Base-by-base conservation (phyloP, 2,329 filamentous ascomycete species). In the Colletotrichum orchidophilum region DNA sequence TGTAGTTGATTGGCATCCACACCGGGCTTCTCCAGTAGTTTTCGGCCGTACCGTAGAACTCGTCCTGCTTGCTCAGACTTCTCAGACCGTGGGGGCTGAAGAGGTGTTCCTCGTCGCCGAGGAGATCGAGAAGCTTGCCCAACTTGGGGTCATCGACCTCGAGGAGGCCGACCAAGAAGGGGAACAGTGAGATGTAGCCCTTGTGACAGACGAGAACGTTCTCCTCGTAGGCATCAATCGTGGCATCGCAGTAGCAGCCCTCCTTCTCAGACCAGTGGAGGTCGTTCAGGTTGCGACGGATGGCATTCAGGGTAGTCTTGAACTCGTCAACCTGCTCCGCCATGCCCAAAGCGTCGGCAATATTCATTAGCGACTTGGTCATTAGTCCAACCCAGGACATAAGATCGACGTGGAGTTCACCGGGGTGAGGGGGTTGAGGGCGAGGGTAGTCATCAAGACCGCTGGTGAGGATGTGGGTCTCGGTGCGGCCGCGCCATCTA, bases 381-480 rank as follows among this genome's bases (percentile, higher is more conserved):
- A 98, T 97, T 84, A 98, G 90, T n/a, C 96, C 96, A 83, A 99
- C 93, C 96, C 96, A 99, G 63, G 94, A 94, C 80, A 99, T 93
- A 64, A 98, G 87, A 81, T 99, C 96, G 33, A 97, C 92, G 80
- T 99, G 96, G 60, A 99, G 88, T 88, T 99, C 96, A 77, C 94
- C 96, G 0, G 96, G 96, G 80, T 98, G 95, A 29, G 96, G 96
- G 15, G 96, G 95, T 81, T 97, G 94, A 9, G 96, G 88, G 59
- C 96, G 94, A 60, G 96, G 96, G 79, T 98, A 99, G 83, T 99
- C 96, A 77, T 99, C 96, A 2, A 99, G 89, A 3, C 96, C 96
- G 63, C 95, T 97, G 5, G 96, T 97, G 59, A 99, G 87, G 73
- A 97, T 93, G 80, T 98, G 96, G 58, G 91, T 89, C 39, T 93